Evolutionary conservation across 2,329 filamentous ascomycete species (phyloP), one percentile per base, ranked within the genome.

Genomic region (Epichloe scottii): DNA sequence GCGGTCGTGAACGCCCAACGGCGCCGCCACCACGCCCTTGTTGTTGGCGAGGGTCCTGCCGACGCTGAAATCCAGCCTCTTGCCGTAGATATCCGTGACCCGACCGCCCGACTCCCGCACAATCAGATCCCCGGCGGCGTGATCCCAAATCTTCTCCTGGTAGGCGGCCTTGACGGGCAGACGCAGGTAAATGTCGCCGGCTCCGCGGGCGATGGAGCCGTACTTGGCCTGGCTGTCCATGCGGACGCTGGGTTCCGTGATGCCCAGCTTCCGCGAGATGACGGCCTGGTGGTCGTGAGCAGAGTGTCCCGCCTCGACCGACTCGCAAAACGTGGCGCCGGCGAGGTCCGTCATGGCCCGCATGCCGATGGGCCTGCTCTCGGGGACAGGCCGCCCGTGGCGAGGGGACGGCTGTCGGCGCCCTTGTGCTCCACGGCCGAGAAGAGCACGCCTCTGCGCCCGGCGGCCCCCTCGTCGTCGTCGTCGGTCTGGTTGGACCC

Each of bases 211-310:
- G 65, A 98, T 95, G 37, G 87, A 93, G 55, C 85, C 91, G 70
- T 98, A 98, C 71, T 98, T 98, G 60, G 93, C 91, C 71, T 98
- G 93, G 49, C 88, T 95, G 72, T 98, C 93, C 85, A 98, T 93
- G 57, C 91, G 82, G 54, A 98, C 90, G 58, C 86, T 89, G n/a
- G 86, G 81, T 60, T 81, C 82, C 21, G 86, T 91, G 68, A 98
- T 95, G 50, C 89, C 89, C 5, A 98, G 79, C 63, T 82, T 85
- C 61, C 80, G 70, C 6, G 93, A 89, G 62, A 98, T 70, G 59
- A 81, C 76, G 38, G 86, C 87, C 59, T 95, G 87, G 68, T 96
- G 88, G 59, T 80, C 81, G 69, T 98, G 94, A 52, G 85, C 83
- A 38, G 88, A 95, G 75, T 98, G 93, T 15, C 81, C 89, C 5